Evolutionary conservation across 257 asterid genomes (phyloP), one percentile per base, ranked within the genome.

Genomic region (Solanum pimpinellifolium): DNA sequence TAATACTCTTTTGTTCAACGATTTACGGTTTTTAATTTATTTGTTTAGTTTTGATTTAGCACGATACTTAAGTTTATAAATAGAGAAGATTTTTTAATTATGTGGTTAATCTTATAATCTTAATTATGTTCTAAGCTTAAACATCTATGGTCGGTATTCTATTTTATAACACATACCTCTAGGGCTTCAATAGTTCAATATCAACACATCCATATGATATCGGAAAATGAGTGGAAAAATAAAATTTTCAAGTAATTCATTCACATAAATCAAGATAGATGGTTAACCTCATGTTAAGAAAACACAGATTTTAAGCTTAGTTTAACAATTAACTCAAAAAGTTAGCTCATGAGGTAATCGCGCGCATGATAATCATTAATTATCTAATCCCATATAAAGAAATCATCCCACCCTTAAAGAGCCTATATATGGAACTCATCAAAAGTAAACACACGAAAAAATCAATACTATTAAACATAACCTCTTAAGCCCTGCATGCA

Each of bases 281-380:
- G 21, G 25, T n/a, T 65, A 5, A n/a, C 37, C 21, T 66, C n/a
- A 7, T 69, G 13, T 29, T 29, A 37, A 5, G 7, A 9, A 66
- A 65, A 68, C 29, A 27, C 29, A 6, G 0, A 27, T 27, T n/a
- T 62, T 27, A 0, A 9, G 23, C 11, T 8, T 29, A 33, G 8
- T 6, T 6, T 52, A 52, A 52, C 62, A 16, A 3, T 23, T 72
- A 33, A 33, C 25, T 9, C 8, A 0, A 33, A 72, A 33, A 18
- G 13, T 8, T 72, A 72, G 9, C 14, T 69, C 31, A 27, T 69
- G 4, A 69, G 21, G 21, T 7, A 5, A 68, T 18, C 3, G 7
- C 0, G 9, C 9, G 2, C 21, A 33, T 0, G 8, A 0, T 60
- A 9, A 23, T 2, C 14, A 60, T 60, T 13, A 1, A 25, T 4